These are phyloP conservation scores for Panellus pusillus DNA, from an alignment of 768 basidiomycete species.

Conservation along the genomic window DNA sequence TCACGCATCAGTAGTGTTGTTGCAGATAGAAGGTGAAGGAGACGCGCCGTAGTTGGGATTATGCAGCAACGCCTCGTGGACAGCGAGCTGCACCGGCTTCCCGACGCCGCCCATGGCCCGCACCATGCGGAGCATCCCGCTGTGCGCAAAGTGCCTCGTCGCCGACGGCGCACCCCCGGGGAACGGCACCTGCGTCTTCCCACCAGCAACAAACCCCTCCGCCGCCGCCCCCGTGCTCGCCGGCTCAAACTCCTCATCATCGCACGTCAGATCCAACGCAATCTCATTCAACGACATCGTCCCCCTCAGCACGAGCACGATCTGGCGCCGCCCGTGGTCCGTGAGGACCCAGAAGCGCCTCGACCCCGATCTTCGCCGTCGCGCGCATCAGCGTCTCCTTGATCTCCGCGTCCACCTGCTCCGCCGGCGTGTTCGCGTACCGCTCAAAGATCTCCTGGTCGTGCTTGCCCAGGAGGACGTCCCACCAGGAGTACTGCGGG, in stretches of 20 bases:
- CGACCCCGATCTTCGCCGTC: slow-evolving; percentile 63
- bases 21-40: too few relatives aligned
- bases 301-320: slow-evolving; percentile 76
- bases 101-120: slow-evolving; percentile 74
- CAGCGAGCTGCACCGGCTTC: slow-evolving; percentile 75
- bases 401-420: slow-evolving; percentile 33
- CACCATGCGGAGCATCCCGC: slow-evolving; percentile 80
- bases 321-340: slow-evolving; percentile 70
- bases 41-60: slow-evolving; percentile 72
- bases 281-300: slow-evolving; percentile 89
- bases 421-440: slow-evolving; percentile 40
- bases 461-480: slow-evolving; percentile 77
- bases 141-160: slow-evolving; percentile 64
- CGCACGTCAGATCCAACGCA: slow-evolving; percentile 83
- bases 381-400: slow-evolving; percentile 49
- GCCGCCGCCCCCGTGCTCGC: slow-evolving; percentile 38
- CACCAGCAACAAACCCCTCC: too few relatives aligned
- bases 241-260: slow-evolving; percentile 65
- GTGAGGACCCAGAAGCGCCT: slow-evolving; percentile 83
- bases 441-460: slow-evolving; percentile 82
- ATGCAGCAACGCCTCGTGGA: slow-evolving; percentile 62
- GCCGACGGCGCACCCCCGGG: too few relatives aligned
- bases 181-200: too few relatives aligned
- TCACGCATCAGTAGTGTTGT: not conserved
- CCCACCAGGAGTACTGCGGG: too few relatives aligned